Conservation (phyloP, 768 basidiomycete genomes). For the Kwoniella pini region DNA sequence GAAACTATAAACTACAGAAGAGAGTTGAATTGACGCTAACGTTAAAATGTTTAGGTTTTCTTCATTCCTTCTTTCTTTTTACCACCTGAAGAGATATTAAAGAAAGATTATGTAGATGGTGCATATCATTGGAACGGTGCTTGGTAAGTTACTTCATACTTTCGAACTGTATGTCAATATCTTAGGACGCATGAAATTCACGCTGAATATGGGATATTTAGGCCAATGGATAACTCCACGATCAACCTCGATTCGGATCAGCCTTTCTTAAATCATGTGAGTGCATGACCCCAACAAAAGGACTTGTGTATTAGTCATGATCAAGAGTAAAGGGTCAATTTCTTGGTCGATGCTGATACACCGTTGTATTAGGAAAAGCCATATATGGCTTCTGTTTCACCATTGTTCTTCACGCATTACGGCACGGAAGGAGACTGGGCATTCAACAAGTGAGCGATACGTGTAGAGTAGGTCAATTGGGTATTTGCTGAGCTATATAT, state of each 20-base stretch:
- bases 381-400: conserved; percentile 54
- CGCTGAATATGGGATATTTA: neutral
- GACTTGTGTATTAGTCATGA: too few relatives aligned
- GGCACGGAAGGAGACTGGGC: conserved; percentile 50
- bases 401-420: conserved; percentile 55
- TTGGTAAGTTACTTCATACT: conserved; percentile 50
- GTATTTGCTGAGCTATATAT: too few relatives aligned
- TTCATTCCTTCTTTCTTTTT: conserved; percentile 55
- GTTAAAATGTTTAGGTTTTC: conserved; percentile 35
- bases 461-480: too few relatives aligned
- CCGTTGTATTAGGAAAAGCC: conserved; percentile 36
- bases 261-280: conserved; percentile 40
- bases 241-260: conserved; percentile 39
- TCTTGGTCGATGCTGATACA: too few relatives aligned
- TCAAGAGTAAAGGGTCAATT: too few relatives aligned
- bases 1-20: too few relatives aligned
- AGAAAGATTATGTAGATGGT: conserved; percentile 45
- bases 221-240: conserved; percentile 38
- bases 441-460: conserved; percentile 50
- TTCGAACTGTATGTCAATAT: too few relatives aligned
- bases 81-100: conserved; percentile 46
- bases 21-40: neutral
- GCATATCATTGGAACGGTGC: conserved; percentile 53
- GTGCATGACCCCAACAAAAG: too few relatives aligned
- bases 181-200: too few relatives aligned